Base-by-base conservation (phyloP, 371 early-diverging fungal genomes). In the Neoconidiobolus thromboides region DNA sequence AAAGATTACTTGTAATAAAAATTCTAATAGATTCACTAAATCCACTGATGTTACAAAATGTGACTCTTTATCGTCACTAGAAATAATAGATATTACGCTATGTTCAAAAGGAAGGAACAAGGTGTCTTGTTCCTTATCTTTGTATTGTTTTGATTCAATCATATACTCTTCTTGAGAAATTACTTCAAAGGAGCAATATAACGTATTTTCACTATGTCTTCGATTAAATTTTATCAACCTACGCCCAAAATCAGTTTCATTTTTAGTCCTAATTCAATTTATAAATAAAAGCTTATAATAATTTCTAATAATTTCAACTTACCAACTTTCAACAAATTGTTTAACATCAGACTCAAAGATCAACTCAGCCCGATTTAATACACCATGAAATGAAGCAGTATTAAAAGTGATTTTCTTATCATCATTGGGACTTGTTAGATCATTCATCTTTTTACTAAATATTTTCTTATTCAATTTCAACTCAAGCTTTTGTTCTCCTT, bases 1-100 rank as follows among this genome's bases (percentile, higher is more conserved):
- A 44, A 57, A 57, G 7, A 57, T 3, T 12, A 15, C 15, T 3
- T 44, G 43, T 36, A 57, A 41, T 5, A 57, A 36, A 7, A 42
- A 42, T 41, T 40, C 57, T 12, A 57, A 43, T 12, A 57, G 57
- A 15, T 57, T 57, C 12, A 57, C 40, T 3, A 57, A 12, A 44
- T 57, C 57, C 3, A 57, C 57, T 15, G 43, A 43, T 5, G 57
- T 57, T 41, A 57, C 44, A 14, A 43, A 57, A 14, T 57, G 44
- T 36, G 38, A 42, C 36, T 57, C 57, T 5, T 15, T 9, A 7
- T 36, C 43, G n/a, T 15, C 36, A 15, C 10, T 14, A 44, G 14
- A 44, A 43, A 57, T 57, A 46, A 57, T 44, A n/a, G 57, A 57
- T 6, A 57, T 57, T 26, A 26, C 26, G 26, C 26, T 26, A 26